Conservation (phyloP, 2,329 filamentous ascomycete genomes). For the Sporothrix mexicana region DNA sequence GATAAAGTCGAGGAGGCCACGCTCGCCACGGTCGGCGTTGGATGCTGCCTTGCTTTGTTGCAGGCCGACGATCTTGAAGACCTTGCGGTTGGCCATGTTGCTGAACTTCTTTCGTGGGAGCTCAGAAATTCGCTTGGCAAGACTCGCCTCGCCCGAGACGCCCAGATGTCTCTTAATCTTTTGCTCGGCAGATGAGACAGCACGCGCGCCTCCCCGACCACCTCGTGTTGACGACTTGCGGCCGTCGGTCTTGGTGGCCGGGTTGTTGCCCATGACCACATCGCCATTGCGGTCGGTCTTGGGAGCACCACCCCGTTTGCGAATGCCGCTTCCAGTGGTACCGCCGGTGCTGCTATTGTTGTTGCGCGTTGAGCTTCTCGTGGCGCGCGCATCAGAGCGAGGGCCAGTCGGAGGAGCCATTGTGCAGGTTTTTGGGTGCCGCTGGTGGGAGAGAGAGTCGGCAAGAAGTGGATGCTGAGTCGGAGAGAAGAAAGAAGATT, state of each 20-base stretch:
- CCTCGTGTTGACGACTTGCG: constrained; percentile 32
- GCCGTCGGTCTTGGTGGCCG: constrained; percentile 33
- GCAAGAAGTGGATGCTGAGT: background rate
- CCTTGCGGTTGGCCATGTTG: constrained; percentile 43
- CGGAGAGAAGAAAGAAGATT: background rate
- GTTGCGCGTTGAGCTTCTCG: constrained; percentile 37
- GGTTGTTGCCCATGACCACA: constrained; percentile 59
- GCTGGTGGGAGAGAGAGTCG: background rate
- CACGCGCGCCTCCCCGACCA: constrained; percentile 30
- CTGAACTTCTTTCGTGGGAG: constrained; percentile 38
- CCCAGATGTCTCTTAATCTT: constrained; percentile 44
- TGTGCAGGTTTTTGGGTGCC: background rate
- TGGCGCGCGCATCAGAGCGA: constrained; percentile 35
- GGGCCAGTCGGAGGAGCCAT: constrained; percentile 45
- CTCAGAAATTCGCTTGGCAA: constrained; percentile 39
- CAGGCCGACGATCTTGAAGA: constrained; percentile 64
- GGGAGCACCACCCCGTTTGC: constrained; percentile 53
- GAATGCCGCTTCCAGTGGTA: constrained; percentile 43
- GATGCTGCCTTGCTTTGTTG: constrained; percentile 70
- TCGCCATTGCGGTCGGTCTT: constrained; percentile 63
- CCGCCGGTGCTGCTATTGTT: background rate
- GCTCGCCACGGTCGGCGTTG: constrained; percentile 70
- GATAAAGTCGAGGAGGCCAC: constrained; percentile 69
- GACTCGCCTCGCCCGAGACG: constrained; percentile 40
- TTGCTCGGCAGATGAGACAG: constrained; percentile 31